Percentiles rank a stretch among this genome's conserved stretches.
These are phyloP conservation scores for Fusarium tuaranense DNA, from an alignment of 2,329 filamentous ascomycete genomes.

Conservation along the genomic window DNA sequence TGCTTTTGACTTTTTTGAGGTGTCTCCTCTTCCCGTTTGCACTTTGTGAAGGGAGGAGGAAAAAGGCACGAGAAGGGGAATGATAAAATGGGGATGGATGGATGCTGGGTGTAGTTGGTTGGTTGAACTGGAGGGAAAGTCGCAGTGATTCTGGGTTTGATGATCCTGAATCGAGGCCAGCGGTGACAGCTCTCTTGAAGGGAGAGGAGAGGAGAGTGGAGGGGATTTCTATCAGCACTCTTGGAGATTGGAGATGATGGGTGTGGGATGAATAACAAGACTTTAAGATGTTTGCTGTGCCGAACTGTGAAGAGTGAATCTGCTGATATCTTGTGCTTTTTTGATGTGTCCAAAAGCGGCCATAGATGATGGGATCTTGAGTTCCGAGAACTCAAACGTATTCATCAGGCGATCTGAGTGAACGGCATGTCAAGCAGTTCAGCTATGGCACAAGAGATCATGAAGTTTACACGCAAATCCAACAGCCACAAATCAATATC, in stretches of 20 bases:
- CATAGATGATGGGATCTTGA: not conserved
- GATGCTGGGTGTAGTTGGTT: constrained; percentile 13
- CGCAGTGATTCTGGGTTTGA: not conserved
- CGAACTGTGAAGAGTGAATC: not conserved
- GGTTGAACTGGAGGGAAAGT: constrained; percentile 18
- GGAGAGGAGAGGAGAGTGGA: not conserved
- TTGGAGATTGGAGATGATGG: constrained; percentile 34
- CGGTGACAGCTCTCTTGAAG: constrained; percentile 24
- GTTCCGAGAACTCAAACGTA: not conserved
- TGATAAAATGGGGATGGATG: constrained; percentile 25
- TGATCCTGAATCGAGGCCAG: not conserved
- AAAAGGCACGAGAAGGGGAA: constrained; percentile 11
- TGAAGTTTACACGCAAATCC: not conserved
- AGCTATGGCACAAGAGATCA: not conserved
- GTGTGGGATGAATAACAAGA: constrained; percentile 41
- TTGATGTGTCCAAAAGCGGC: not conserved
- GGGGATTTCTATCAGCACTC: constrained; percentile 24
- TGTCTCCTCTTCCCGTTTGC: constrained; percentile 19
- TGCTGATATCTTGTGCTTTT: not conserved
- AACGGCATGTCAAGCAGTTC: not conserved
- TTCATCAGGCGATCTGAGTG: not conserved
- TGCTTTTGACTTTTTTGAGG: constrained; percentile 12
- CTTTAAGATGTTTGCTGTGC: not conserved
- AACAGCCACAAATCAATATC: constrained; percentile 5
- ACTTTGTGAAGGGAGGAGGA: constrained; percentile 17